Evolutionary conservation across 1,284 basidiomycete species (phyloP), one percentile per base, ranked within the genome.

Genomic region (Malassezia yamatoensis): DNA sequence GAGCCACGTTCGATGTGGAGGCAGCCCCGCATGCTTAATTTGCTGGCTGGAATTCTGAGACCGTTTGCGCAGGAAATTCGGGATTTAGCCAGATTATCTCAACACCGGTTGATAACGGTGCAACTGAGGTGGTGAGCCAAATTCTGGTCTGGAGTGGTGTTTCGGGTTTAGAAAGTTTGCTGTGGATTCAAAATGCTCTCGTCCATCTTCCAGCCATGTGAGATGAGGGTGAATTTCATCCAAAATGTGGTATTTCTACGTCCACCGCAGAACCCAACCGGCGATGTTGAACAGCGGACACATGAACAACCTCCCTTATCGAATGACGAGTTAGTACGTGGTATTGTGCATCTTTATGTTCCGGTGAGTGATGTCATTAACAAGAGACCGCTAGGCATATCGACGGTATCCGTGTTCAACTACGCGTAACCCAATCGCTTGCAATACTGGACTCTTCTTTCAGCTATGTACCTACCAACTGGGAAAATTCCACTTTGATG

Each of bases 281-380:
- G 63, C 3, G 63, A 63, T 16, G 63, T 64, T 10, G 60, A 59
- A 13, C 59, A 66, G 57, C 55, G 46, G 0, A 34, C 32, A 29
- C 34, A 58, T 38, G 65, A 66, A 32, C 43, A 56, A 8, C 69
- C 69, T 7, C 72, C 72, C 8, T 61, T 66, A 49, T 63, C 68
- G 33, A 67, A 68, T 45, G 72, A 74, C 56, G 69, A 70, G 47
- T 59, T 74, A 34, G 68, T 73, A 10, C 62, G 70, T 7, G 72
- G 72, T 12, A 60, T 74, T 15, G 66, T 74, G 32, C 71, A 74
- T 54, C 60, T 74, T 46, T 63, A 66, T 46, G 69, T 70, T 2
- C 72, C 72, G 13, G 49, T 51, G 37, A 16, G 49, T 51, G 9
- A 18, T 3, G 5, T n/a, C 1, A 9, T 32, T 49, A n/a, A 39